Base-by-base conservation (phyloP, 2,329 filamentous ascomycete genomes). In the Hypoxylon sp. region DNA sequence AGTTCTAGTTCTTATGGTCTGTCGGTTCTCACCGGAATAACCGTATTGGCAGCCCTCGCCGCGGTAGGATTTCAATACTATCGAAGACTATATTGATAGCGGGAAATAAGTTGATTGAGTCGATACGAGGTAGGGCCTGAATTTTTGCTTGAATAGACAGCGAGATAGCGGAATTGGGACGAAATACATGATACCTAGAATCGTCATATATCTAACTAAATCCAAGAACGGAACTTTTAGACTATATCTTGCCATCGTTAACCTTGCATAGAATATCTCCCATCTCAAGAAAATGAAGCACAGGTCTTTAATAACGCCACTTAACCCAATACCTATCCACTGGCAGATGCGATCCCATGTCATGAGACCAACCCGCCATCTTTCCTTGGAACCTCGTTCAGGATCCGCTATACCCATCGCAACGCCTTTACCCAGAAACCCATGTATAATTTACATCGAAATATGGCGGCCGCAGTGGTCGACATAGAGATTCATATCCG, bases 31-130 rank as follows among this genome's bases (percentile, higher is more conserved):
- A 56, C 57, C 3, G 64, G 59, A 11, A 51, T 59, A 2, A 20
- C 65, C n/a, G 47, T 48, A 1, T 10, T 71, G 34, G 64, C 64
- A 17, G 56, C 64, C 26, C 26, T 67, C 44, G 48, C 67, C 20
- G 68, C 64, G 6, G 55, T 65, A 8, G 68, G 67, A 19, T 51
- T 70, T 17, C 62, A 59, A 37, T 59, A 66, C 52, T 70, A 68
- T 30, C 58, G 61, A 24, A 64, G 59, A 37, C 39, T 68, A 32
- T 52, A 41, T 2, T 32, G 8, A 56, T 15, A 24, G 44, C 15
- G 13, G 13, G 15, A 28, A n/a, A 17, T 26, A 28, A n/a, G 15
- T 26, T 6, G 44, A 6, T 17, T 24, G 19, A 10, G 19, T 13
- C 4, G 30, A 17, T 6, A 7, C 8, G 17, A 43, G 20, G n/a